A percentile compares a stretch with the other conserved stretches of the same genome.
Conservation (phyloP, 768 basidiomycete genomes). For the Inosperma sp. region DNA sequence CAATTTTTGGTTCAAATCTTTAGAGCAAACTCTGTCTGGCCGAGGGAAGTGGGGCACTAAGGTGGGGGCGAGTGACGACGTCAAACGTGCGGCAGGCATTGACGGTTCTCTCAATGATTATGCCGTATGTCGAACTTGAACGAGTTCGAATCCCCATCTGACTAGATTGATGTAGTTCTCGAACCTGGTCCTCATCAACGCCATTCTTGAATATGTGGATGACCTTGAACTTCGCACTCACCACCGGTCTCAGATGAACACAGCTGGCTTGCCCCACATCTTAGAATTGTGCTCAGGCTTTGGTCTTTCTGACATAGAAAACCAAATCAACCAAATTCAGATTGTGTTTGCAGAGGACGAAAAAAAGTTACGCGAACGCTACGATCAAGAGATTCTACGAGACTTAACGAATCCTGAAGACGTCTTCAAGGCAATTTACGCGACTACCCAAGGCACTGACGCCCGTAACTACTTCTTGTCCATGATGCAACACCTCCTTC, state of each 20-base stretch:
- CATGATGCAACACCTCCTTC: conserved; percentile 89
- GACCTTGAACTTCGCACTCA: conserved; percentile 84
- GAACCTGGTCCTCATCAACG: conserved; percentile 71
- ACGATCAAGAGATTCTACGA: conserved; percentile 71
- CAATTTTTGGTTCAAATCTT: conserved; percentile 84
- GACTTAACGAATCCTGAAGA: conserved; percentile 81
- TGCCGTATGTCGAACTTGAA: conserved; percentile 51
- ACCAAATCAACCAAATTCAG: conserved; percentile 59
- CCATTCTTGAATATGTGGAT: conserved; percentile 57
- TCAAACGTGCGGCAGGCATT: conserved; percentile 59
- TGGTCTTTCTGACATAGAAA: conserved; percentile 58
- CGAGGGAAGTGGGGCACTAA: conserved; percentile 92
- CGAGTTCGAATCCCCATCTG: background rate
- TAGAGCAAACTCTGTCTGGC: conserved; percentile 72
- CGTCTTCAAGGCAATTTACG: conserved; percentile 76
- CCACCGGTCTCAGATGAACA: conserved; percentile 85
- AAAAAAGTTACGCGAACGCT: conserved; percentile 59
- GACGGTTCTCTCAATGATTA: conserved; percentile 78
- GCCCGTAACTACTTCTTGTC: conserved; percentile 85
- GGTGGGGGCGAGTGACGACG: conserved; percentile 92
- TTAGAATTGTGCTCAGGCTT: conserved; percentile 65
- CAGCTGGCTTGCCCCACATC: conserved; percentile 74
- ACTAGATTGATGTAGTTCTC: conserved; percentile 41
- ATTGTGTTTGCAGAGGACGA: conserved; percentile 70
- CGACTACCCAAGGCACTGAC: conserved; percentile 71